Evolutionary conservation across 768 basidiomycete species (phyloP).

Genomic region (Naematelia aurantialba): DNA sequence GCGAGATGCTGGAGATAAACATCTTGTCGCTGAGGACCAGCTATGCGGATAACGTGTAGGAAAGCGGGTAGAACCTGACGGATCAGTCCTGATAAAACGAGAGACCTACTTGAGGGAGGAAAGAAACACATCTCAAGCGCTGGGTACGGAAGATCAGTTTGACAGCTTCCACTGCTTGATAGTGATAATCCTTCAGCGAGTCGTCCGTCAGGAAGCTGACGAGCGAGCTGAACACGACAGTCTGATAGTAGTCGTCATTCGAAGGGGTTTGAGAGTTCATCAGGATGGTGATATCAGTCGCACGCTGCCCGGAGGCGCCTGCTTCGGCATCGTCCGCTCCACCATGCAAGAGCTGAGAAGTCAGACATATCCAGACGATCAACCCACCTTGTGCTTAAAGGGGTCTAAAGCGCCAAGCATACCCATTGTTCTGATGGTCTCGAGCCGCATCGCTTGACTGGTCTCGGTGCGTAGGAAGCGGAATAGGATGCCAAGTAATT

Average conservation of each 20-base stretch:
- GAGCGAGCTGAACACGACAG: slow-evolving; percentile 84
- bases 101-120: slow-evolving; percentile 74
- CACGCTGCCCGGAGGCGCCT: slow-evolving; percentile 56
- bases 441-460: slow-evolving; percentile 62
- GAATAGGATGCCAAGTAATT: slow-evolving; percentile 78
- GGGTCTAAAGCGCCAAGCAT: slow-evolving; percentile 95
- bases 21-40: slow-evolving; percentile 75
- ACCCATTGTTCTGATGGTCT: slow-evolving; percentile 91
- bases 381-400: slow-evolving; percentile 78
- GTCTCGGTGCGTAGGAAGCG: slow-evolving; percentile 79
- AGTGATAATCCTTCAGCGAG: slow-evolving; percentile 77
- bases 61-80: slow-evolving; percentile 83
- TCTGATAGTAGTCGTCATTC: slow-evolving; percentile 95
- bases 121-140: slow-evolving; percentile 90
- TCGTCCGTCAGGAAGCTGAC: slow-evolving; percentile 84
- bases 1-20: slow-evolving; percentile 85
- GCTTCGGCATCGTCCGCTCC: slow-evolving; percentile 62
- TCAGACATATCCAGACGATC: slow-evolving; percentile 2
- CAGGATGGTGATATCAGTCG: slow-evolving; percentile 52
- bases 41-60: slow-evolving; percentile 73
- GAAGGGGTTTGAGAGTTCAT: slow-evolving; percentile 54
- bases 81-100: neutral
- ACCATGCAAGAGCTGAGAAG: slow-evolving; percentile 48
- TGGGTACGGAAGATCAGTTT: slow-evolving; percentile 99
- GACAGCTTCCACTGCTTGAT: slow-evolving; percentile 92